These are phyloP conservation scores for Pisolithus tinctorius DNA, from an alignment of 768 basidiomycete genomes.

Conservation along the genomic window DNA sequence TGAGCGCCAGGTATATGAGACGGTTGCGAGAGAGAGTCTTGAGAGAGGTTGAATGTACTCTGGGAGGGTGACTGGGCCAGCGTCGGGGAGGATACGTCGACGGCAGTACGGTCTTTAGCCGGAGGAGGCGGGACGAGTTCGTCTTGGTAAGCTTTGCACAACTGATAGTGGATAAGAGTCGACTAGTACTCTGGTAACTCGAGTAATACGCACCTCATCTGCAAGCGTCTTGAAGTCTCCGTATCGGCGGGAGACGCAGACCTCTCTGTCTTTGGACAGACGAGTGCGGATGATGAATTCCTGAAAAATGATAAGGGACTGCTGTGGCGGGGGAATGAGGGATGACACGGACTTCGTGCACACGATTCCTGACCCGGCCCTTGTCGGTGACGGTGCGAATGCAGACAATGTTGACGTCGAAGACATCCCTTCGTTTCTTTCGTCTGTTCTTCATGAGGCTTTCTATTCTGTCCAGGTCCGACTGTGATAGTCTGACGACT, in stretches of 20 bases:
- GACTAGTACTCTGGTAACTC: not conserved
- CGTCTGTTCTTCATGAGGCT: constrained; percentile 57
- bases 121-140: constrained; percentile 80
- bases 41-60: constrained; percentile 3
- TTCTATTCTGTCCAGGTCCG: constrained; percentile 77
- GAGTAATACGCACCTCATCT: constrained; percentile 53
- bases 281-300: constrained; percentile 94
- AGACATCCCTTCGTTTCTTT: constrained; percentile 49
- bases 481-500: constrained; percentile 82
- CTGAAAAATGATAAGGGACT: constrained; percentile 32
- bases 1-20: constrained; percentile 57
- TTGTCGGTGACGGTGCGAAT: constrained; percentile 80
- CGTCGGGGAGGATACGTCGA: constrained; percentile 35
- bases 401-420: constrained; percentile 88
- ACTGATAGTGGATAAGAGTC: constrained; percentile 36
- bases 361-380: constrained; percentile 77
- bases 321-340: not conserved
- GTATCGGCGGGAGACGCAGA: constrained; percentile 88
- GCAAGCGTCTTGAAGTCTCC: constrained; percentile 91
- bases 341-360: constrained; percentile 69
- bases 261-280: constrained; percentile 61
- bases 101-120: constrained; percentile 76
- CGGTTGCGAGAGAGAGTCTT: constrained; percentile 54
- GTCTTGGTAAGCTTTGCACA: constrained; percentile 81
- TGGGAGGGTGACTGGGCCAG: not conserved